Base-by-base conservation (phyloP, 2,329 filamentous ascomycete genomes). In the Talaromyces verruculosus region DNA sequence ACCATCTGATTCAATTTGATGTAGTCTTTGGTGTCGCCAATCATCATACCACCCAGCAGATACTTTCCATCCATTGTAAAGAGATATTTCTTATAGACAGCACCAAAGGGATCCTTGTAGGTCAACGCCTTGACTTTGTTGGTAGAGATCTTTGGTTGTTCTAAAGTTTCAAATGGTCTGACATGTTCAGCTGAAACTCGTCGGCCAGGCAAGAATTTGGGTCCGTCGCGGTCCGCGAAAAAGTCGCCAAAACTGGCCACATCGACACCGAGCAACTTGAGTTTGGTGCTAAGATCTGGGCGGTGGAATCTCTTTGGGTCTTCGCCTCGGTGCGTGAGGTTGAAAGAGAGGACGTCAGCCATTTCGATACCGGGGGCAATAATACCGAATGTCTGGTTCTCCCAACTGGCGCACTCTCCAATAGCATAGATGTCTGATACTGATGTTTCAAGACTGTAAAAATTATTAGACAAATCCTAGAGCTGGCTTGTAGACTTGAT, bases 31-130 rank as follows among this genome's bases (percentile, higher is more conserved):
- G 92, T 96, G 73, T 97, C 93, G 45, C 93, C 93, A 68, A 97
- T 95, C 92, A 97, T 96, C 92, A 97, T 97, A 3, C 93, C 93
- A n/a, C 93, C 93, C 0, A 97, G 86, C 0, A 97, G 82, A 72
- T 94, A 94, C 76, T 96, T 96, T 30, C 93, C 93, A 74, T 97
- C 93, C 73, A 89, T 82, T 0, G 93, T 96, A 73, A 97, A 97
- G 11, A 97, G 81, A 76, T 95, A 97, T 75, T 97, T 97, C 78
- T 97, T 97, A 81, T 97, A 97, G 1, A 97, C 87, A 58, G 92
- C 89, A 65, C 88, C 85, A 74, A 97, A 97, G 0, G 93, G 93
- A 73, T 97, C 93, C 68, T 90, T 92, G 80, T 96, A 97, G 0
- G 90, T 94, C 49, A 97, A 81, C 0, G 92, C 89, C 78, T 96